These are phyloP conservation scores for Rhodotorula sp. DNA, from an alignment of 1,284 basidiomycete species.

Conservation along the genomic window DNA sequence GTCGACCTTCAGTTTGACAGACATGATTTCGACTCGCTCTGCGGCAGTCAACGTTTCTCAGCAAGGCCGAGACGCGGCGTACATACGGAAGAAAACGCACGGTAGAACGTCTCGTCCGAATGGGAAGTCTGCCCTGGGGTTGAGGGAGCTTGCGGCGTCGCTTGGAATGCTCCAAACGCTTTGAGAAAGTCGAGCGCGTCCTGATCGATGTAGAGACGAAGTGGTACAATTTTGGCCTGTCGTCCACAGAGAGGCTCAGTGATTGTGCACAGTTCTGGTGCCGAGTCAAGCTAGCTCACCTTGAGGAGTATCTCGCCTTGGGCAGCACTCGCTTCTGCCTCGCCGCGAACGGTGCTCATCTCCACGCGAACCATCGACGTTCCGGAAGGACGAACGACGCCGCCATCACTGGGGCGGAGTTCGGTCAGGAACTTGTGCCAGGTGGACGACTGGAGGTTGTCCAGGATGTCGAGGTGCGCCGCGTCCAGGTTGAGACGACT, in stretches of 20 bases:
- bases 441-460: conserved; percentile 96
- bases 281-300: conserved; percentile 54
- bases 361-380: conserved; percentile 92
- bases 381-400: conserved; percentile 80
- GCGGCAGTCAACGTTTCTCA: not conserved
- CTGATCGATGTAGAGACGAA: conserved; percentile 93
- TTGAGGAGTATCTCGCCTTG: conserved; percentile 77
- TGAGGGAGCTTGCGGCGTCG: conserved; percentile 50
- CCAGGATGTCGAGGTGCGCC: conserved; percentile 74
- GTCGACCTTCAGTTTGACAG: conserved; percentile 81
- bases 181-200: conserved; percentile 98
- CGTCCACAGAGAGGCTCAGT: not conserved
- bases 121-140: conserved; percentile 45
- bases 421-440: conserved; percentile 96
- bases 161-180: conserved; percentile 86
- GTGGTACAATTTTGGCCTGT: conserved; percentile 81
- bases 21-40: conserved; percentile 77
- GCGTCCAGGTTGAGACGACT: conserved; percentile 52
- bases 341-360: conserved; percentile 68
- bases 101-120: conserved; percentile 48
- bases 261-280: conserved; percentile 1
- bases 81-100: conserved; percentile 36
- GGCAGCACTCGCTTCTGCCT: conserved; percentile 55
- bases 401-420: conserved; percentile 73
- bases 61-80: not conserved